Base-by-base conservation (phyloP, 2,329 filamentous ascomycete species). In the Aspergillus pseudoterreus region DNA sequence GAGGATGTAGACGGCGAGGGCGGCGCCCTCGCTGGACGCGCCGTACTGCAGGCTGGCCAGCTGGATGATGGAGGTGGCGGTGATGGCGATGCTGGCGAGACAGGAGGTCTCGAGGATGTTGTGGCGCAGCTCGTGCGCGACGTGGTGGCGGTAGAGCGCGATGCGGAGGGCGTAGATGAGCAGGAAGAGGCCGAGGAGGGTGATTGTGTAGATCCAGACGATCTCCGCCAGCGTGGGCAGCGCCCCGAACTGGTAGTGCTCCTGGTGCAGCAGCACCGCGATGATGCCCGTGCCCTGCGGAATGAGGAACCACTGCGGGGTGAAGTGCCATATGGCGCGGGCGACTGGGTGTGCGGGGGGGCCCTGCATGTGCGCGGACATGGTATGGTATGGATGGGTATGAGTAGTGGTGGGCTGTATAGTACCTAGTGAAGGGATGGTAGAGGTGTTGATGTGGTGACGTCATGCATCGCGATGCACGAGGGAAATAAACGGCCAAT, bases 31-130 rank as follows among this genome's bases (percentile, higher is more conserved):
- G 11, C 36, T 15, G 32, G 39, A 45, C 19, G 19, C 19, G 15
- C 61, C 59, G 54, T 67, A 63, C 32, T 61, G 43, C 4, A 71
- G 62, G 2, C 62, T 86, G 63, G 95, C 84, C 52, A 70, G 63
- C 12, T 71, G 56, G 27, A 65, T 61, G 43, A 72, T 68, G 3
- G 63, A 60, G 6, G 64, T 66, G 48, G 65, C 70, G 1, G 69
- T 62, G 51, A 75, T 72, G 22, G 62, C 58, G 47, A 73, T 66
- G 58, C 69, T 72, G 21, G 70, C 57, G 6, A 75, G 65, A 38
- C 72, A 71, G 10, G 69, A 67, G 5, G 68, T 63, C 46, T 76
- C 72, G 11, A 61, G 46, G 32, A 70, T 62, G 44, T 65, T 65
- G 19, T 50, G 58, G 10, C 57, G 58, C 15, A 73, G 64, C 41